Conservation (phyloP, 169 alveolate species). For the Cryptosporidium viatorum region DNA sequence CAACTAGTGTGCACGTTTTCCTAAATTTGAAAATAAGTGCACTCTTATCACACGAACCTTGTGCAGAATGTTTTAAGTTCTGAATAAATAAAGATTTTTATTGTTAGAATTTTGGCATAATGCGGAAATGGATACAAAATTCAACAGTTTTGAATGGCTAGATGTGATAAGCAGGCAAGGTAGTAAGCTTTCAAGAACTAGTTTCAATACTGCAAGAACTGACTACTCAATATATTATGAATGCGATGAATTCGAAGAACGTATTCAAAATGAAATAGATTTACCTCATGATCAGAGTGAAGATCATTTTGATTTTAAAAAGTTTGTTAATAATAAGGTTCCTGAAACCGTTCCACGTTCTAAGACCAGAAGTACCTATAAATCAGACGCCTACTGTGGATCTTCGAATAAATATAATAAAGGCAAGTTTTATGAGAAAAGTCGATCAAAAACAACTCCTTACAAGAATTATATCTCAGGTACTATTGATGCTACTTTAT, state of each 20-base stretch:
- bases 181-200: constrained; percentile 55
- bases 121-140: not conserved
- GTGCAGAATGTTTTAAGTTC: too few species aligned
- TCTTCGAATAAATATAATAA: not conserved
- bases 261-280: not conserved
- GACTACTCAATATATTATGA: constrained; percentile 29
- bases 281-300: too few species aligned
- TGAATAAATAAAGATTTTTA: not conserved
- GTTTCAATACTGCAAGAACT: constrained; percentile 53
- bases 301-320: not conserved
- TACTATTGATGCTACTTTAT: not conserved
- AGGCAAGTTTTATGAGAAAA: not conserved
- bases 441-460: constrained; percentile 1
- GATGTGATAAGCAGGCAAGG: constrained; percentile 61
- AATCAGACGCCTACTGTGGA: not conserved
- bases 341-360: constrained; percentile 10
- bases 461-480: not conserved
- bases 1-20: not conserved
- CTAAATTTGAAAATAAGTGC: not conserved
- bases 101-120: not conserved
- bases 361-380: constrained; percentile 5
- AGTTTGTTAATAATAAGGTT: not conserved
- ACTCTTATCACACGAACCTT: not conserved
- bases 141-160: constrained; percentile 34
- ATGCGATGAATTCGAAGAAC: constrained; percentile 18